Percentiles rank a stretch among this genome's conserved stretches.
These are phyloP conservation scores for Ceratocystis colombiana DNA, from an alignment of 2,329 filamentous ascomycete genomes.

Conservation along the genomic window DNA sequence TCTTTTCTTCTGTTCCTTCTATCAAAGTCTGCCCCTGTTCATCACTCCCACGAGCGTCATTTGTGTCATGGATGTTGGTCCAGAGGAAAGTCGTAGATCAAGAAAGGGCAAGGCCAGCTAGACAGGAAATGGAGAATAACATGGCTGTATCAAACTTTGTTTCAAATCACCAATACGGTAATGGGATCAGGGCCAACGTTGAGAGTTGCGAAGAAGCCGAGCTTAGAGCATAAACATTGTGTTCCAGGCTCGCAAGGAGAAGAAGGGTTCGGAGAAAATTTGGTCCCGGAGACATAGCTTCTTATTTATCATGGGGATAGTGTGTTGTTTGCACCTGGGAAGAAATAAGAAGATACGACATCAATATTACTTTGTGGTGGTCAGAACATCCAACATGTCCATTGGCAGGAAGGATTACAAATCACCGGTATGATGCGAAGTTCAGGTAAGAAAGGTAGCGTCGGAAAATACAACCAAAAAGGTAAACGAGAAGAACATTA, in stretches of 20 bases:
- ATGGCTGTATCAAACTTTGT: not conserved
- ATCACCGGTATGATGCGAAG: not conserved
- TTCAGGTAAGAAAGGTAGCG: not conserved
- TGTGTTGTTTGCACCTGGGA: not conserved
- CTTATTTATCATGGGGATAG: not conserved
- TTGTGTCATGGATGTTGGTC: not conserved
- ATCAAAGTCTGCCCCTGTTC: constrained; percentile 5
- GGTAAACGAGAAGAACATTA: not conserved
- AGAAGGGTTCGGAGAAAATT: not conserved
- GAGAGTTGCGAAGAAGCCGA: not conserved
- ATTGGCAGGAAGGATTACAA: not conserved
- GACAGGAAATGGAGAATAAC: not conserved
- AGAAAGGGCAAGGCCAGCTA: not conserved
- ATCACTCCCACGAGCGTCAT: constrained; percentile 5
- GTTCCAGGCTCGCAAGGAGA: not conserved
- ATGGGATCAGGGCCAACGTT: not conserved
- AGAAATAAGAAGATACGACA: not conserved
- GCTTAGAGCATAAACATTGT: not conserved
- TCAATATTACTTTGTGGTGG: not conserved
- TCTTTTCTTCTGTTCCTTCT: constrained; percentile 1
- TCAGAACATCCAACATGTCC: not conserved
- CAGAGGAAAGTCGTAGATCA: not conserved
- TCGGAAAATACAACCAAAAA: not conserved
- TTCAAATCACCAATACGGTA: not conserved
- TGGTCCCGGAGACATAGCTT: not conserved